phyloP scores from a whole-genome alignment of 768 basidiomycete genomes.

The Naganishia vaughanmartiniae region DNA sequence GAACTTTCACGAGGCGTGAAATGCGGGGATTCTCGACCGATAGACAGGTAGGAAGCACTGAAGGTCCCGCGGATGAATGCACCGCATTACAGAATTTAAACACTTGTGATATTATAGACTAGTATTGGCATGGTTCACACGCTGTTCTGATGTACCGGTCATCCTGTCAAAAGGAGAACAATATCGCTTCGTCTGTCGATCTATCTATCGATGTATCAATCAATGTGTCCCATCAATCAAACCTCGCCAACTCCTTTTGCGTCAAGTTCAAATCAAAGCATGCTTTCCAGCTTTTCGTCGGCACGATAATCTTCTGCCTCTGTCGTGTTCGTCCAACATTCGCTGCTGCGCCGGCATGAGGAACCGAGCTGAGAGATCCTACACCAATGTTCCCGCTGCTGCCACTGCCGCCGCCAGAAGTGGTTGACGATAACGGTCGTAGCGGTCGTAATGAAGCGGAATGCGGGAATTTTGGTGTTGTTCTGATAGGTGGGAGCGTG shows the following conservation, averaged over 20 bases:
- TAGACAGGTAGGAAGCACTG: no score
- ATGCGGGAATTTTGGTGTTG: conserved; percentile 26
- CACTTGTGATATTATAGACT: no score
- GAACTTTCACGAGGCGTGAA: no score
- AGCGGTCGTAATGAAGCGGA: conserved; percentile 20
- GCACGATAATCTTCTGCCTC: conserved; percentile 28
- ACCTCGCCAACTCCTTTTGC: conserved; percentile 26
- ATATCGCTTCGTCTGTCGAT: not conserved
- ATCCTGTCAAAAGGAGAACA: not conserved
- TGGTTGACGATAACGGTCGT: not conserved
- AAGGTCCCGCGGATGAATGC: no score
- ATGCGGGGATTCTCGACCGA: no score
- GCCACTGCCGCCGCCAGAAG: no score
- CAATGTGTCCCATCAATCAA: conserved; percentile 18
- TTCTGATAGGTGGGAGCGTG: conserved; percentile 9
- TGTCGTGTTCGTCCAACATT: not conserved
- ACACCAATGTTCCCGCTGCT: not conserved
- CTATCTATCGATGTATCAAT: not conserved
- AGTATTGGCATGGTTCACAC: not conserved
- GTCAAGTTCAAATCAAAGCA: conserved; percentile 28
- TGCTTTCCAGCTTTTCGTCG: conserved; percentile 23
- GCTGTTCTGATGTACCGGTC: not conserved
- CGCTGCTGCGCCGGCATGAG: conserved; percentile 13
- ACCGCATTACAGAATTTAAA: no score
- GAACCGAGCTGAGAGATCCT: conserved; percentile 8